These are phyloP conservation scores for Pseudozyma pruni DNA, from an alignment of 1,284 basidiomycete species.

Conservation along the genomic window DNA sequence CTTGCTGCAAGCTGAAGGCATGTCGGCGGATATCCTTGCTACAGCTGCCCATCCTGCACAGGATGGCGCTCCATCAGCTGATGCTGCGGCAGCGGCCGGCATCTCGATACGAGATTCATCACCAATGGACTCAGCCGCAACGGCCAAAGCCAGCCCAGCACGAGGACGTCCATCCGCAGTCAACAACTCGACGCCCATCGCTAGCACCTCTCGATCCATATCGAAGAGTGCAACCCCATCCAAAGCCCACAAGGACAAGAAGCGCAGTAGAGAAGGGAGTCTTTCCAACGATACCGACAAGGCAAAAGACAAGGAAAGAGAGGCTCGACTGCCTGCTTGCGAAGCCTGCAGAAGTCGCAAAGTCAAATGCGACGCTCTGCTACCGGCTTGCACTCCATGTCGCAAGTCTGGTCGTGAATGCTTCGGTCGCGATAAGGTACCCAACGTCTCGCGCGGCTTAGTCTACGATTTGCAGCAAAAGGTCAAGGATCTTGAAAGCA, in stretches of 20 bases:
- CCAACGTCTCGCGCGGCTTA: conserved; percentile 41
- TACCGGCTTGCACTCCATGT: conserved; percentile 47
- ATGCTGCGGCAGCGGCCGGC: background rate
- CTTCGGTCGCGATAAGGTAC: conserved; percentile 38
- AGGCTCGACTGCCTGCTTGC: conserved; percentile 39
- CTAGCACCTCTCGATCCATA: conserved; percentile 11
- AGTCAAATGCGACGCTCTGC: conserved; percentile 47
- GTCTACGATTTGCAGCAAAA: conserved; percentile 46
- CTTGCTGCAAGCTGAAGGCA: background rate
- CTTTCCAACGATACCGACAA: conserved; percentile 19
- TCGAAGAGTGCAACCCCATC: background rate
- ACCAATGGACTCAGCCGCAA: background rate
- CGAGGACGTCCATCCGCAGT: background rate
- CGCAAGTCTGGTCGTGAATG: conserved; percentile 40
- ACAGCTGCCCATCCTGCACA: background rate
- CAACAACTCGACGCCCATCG: background rate
- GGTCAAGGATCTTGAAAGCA: conserved; percentile 41
- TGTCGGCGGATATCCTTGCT: conserved; percentile 12
- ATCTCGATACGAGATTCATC: background rate
- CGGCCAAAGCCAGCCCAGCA: background rate
- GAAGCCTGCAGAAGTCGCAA: conserved; percentile 41
- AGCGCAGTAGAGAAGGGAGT: conserved; percentile 10
- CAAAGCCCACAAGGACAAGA: conserved; percentile 10
- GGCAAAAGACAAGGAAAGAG: conserved; percentile 26
- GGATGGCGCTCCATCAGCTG: background rate